Conservation (phyloP, 2,329 filamentous ascomycete species). For the Neocatenulostroma microsporum region DNA sequence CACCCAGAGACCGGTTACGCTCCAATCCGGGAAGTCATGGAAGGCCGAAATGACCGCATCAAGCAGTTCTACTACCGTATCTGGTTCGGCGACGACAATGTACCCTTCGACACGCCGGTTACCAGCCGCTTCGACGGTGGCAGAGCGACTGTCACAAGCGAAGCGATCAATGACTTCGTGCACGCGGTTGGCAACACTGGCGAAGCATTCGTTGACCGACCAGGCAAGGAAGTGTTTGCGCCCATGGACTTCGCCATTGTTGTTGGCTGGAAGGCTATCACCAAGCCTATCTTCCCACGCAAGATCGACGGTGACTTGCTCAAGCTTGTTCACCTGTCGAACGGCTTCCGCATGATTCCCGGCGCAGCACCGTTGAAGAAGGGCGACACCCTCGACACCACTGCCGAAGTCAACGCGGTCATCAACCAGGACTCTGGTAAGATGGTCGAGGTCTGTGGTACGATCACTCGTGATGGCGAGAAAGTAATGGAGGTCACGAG, state of each 20-base stretch:
- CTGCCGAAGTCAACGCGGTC: constrained; percentile 91
- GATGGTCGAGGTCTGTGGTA: constrained; percentile 98
- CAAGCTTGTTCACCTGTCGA: constrained; percentile 92
- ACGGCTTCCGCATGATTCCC: constrained; percentile 95
- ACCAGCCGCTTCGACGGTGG: constrained; percentile 88
- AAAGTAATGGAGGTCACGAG: constrained; percentile 97
- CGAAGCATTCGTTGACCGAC: constrained; percentile 92
- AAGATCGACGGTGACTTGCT: constrained; percentile 92
- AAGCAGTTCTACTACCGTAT: constrained; percentile 99
- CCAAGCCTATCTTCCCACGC: constrained; percentile 95
- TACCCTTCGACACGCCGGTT: constrained; percentile 77
- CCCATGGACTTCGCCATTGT: constrained; percentile 74
- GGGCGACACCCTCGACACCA: constrained; percentile 85
- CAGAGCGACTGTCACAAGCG: constrained; percentile 73
- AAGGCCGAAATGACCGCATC: constrained; percentile 90
- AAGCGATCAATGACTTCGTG: constrained; percentile 98
- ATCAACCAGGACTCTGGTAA: constrained; percentile 97
- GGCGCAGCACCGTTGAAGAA: constrained; percentile 91
- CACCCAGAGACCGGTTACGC: constrained; percentile 93
- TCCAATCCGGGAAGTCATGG: constrained; percentile 96
- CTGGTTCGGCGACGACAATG: constrained; percentile 84
- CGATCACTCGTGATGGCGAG: constrained; percentile 72
- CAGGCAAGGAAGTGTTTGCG: constrained; percentile 85
- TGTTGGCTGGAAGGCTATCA: constrained; percentile 70
- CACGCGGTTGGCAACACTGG: constrained; percentile 97